A percentile compares a stretch with the other conserved stretches of the same genome.
Conservation (phyloP, 805 yeast species). For the Saccharomycopsis malanga region DNA sequence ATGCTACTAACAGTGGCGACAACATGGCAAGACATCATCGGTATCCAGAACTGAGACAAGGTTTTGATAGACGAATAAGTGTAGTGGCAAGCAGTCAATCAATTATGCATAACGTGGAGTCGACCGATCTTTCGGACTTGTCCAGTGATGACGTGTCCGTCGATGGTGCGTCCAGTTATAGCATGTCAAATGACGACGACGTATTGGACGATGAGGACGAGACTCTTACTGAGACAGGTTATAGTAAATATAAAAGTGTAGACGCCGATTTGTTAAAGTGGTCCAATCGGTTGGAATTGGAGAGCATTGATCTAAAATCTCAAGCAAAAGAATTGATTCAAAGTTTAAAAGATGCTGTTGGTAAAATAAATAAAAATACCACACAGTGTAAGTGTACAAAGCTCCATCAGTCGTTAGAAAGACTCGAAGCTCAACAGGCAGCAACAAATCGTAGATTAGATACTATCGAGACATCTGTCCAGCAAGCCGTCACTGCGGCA, state of each 20-base stretch:
- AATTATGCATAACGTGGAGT: neutral
- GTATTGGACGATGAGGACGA: neutral
- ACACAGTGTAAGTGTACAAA: too few relatives aligned
- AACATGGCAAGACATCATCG: neutral
- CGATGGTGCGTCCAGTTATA: neutral
- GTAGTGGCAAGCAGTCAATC: neutral
- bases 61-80: too few relatives aligned
- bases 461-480: too few relatives aligned
- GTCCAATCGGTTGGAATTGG: conserved; percentile 16
- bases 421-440: too few relatives aligned
- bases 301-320: conserved; percentile 6
- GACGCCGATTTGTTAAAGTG: neutral
- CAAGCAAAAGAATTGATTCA: neutral
- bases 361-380: neutral
- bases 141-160: neutral
- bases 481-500: too few relatives aligned
- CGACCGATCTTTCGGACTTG: neutral
- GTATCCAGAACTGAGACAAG: too few relatives aligned
- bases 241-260: neutral
- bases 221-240: neutral
- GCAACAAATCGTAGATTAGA: too few relatives aligned
- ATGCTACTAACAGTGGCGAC: neutral
- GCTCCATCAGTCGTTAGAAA: too few relatives aligned
- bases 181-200: neutral
- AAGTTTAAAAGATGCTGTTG: neutral